phyloP scores from a whole-genome alignment of 1,284 basidiomycete genomes.

The Leccinum brunneo-olivaceum region DNA sequence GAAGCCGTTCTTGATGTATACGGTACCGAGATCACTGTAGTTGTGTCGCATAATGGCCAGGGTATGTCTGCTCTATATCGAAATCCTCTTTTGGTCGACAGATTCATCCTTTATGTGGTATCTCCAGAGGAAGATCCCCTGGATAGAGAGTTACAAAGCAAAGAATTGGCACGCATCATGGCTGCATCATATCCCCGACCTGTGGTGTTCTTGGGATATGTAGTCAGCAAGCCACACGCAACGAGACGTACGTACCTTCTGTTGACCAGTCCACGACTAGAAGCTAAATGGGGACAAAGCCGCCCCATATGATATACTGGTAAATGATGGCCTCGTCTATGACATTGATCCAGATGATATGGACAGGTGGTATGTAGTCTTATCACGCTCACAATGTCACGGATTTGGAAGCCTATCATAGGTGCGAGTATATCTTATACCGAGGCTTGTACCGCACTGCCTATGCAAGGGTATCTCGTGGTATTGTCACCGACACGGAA shows the following conservation, averaged over 20 bases:
- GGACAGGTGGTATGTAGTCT: constrained; percentile 58
- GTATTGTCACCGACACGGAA: constrained; percentile 71
- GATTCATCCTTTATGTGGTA: not conserved
- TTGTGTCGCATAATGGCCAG: constrained; percentile 92
- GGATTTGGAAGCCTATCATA: constrained; percentile 19
- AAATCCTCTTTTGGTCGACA: not conserved
- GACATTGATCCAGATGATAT: constrained; percentile 70
- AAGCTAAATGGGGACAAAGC: constrained; percentile 38
- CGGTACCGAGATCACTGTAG: constrained; percentile 74
- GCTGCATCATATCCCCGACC: constrained; percentile 67
- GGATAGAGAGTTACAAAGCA: constrained; percentile 86
- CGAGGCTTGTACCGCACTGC: constrained; percentile 74
- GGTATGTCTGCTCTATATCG: constrained; percentile 35
- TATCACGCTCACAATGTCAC: not conserved
- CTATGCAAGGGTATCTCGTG: constrained; percentile 67
- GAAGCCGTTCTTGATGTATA: constrained; percentile 83
- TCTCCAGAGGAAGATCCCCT: constrained; percentile 72
- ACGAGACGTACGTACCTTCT: constrained; percentile 47
- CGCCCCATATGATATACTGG: constrained; percentile 79
- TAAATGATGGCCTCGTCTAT: constrained; percentile 63
- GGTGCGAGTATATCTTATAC: constrained; percentile 89
- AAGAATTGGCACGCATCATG: constrained; percentile 78
- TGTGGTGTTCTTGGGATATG: constrained; percentile 82
- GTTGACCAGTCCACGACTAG: not conserved
- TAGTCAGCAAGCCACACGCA: constrained; percentile 75